phyloP scores from a whole-genome alignment of 1,139 yeast species.

The Keqinozyma sinolaborantium region DNA sequence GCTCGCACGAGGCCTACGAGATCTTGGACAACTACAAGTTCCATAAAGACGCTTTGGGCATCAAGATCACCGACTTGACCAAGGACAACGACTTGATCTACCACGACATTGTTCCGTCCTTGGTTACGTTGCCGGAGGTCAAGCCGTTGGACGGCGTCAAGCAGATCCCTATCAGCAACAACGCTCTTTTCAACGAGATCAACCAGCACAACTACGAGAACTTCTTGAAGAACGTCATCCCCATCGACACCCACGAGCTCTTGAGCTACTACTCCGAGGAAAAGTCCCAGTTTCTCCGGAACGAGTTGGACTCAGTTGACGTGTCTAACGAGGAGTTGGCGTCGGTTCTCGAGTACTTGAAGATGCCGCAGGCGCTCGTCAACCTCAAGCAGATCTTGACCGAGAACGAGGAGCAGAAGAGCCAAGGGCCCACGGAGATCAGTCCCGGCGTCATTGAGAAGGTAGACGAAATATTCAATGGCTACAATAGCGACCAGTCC shows the following conservation, averaged over 20 bases:
- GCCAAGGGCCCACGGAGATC: constrained; percentile 4
- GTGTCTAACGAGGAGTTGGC: constrained; percentile 75
- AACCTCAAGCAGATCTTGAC: constrained; percentile 45
- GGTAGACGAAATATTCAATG: constrained; percentile 25
- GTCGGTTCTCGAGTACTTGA: constrained; percentile 76
- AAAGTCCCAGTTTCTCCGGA: constrained; percentile 72
- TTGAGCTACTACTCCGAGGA: constrained; percentile 87
- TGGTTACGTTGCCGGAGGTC: constrained; percentile 53
- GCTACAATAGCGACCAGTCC: constrained; percentile 17
- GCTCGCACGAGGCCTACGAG: constrained; percentile 29
- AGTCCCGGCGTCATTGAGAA: constrained; percentile 6
- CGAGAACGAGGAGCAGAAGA: constrained; percentile 3
- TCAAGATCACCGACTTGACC: constrained; percentile 47
- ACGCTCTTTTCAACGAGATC: constrained; percentile 29
- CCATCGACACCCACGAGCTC: constrained; percentile 82
- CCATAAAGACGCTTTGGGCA: constrained; percentile 42
- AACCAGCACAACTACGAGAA: constrained; percentile 54
- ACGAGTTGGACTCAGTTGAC: constrained; percentile 71
- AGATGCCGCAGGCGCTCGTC: constrained; percentile 65
- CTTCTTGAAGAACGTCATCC: constrained; percentile 77
- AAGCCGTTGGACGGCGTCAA: constrained; percentile 79
- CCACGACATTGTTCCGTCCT: constrained; percentile 69
- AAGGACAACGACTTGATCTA: constrained; percentile 90
- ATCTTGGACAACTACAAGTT: constrained; percentile 41
- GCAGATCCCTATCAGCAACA: constrained; percentile 48